These are phyloP conservation scores for Macroventuria anomochaeta DNA, from an alignment of 2,329 filamentous ascomycete species.

Conservation along the genomic window DNA sequence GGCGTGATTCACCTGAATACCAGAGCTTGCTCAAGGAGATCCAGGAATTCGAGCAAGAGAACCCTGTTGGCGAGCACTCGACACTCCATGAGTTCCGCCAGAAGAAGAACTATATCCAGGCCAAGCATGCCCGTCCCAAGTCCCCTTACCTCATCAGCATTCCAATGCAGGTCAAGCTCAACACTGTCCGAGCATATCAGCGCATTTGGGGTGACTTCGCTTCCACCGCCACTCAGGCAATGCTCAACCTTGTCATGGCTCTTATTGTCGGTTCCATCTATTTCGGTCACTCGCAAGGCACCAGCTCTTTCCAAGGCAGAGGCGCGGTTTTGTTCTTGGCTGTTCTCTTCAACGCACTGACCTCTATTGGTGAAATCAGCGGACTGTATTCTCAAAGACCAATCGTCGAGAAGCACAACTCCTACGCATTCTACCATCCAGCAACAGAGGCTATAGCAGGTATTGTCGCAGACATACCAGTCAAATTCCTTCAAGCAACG, in stretches of 20 bases:
- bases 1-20: slow-evolving; percentile 60
- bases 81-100: slow-evolving; percentile 45
- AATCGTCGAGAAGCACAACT: slow-evolving; percentile 87
- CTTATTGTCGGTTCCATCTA: slow-evolving; percentile 69
- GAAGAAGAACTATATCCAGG: slow-evolving; percentile 59
- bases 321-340: slow-evolving; percentile 67
- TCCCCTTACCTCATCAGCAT: slow-evolving; percentile 66
- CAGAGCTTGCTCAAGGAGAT: slow-evolving; percentile 57
- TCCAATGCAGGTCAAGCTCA: slow-evolving; percentile 52
- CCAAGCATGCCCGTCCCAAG: slow-evolving; percentile 60
- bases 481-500: slow-evolving; percentile 74
- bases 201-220: slow-evolving; percentile 44
- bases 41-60: slow-evolving; percentile 56
- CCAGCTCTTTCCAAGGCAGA: slow-evolving; percentile 60
- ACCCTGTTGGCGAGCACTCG: slow-evolving; percentile 52
- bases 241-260: slow-evolving; percentile 62
- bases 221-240: slow-evolving; percentile 44
- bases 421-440: slow-evolving; percentile 88
- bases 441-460: slow-evolving; percentile 83
- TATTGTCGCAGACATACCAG: slow-evolving; percentile 83
- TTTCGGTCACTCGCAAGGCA: slow-evolving; percentile 59
- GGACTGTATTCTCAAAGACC: slow-evolving; percentile 79
- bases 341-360: slow-evolving; percentile 65
- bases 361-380: slow-evolving; percentile 61
- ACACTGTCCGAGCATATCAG: slow-evolving; percentile 42